Conservation (phyloP, 805 yeast genomes). For the Torulaspora delbrueckii region DNA sequence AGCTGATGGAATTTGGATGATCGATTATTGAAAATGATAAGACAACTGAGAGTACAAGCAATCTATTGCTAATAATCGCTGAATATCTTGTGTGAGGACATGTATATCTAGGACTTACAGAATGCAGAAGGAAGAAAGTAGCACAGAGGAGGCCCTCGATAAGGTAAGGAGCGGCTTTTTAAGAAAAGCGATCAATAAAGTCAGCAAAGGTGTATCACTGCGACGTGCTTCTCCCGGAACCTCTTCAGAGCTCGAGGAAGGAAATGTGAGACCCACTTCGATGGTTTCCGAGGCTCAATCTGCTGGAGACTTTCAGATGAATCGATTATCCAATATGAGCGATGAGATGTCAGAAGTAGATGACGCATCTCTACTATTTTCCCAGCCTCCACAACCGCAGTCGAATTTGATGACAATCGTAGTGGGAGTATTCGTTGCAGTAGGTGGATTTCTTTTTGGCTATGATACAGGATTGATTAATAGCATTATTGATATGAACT, state of each 20-base stretch:
- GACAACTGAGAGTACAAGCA: not conserved
- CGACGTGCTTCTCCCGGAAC: slow-evolving; percentile 9
- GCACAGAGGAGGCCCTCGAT: slow-evolving; percentile 7
- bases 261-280: not conserved
- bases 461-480: slow-evolving; percentile 86
- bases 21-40: not conserved
- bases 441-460: slow-evolving; percentile 88
- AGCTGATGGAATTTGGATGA: not conserved
- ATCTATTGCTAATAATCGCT: not conserved
- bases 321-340: slow-evolving; percentile 4
- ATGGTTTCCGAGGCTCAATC: not conserved
- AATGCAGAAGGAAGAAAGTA: slow-evolving; percentile 9
- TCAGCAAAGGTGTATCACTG: slow-evolving; percentile 11
- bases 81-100: not conserved
- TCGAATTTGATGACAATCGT: slow-evolving; percentile 61
- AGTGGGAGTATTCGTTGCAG: slow-evolving; percentile 78
- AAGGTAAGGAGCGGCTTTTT: slow-evolving; percentile 13
- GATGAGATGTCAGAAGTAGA: slow-evolving; percentile 12
- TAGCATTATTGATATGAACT: slow-evolving; percentile 70
- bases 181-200: slow-evolving; percentile 10
- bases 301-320: slow-evolving; percentile 3
- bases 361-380: slow-evolving; percentile 23
- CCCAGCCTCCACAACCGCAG: slow-evolving; percentile 35
- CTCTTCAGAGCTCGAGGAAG: slow-evolving; percentile 6
- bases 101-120: slow-evolving; percentile 1